Conservation (phyloP, 2,329 filamentous ascomycete species). For the Apiospora saccharicola region DNA sequence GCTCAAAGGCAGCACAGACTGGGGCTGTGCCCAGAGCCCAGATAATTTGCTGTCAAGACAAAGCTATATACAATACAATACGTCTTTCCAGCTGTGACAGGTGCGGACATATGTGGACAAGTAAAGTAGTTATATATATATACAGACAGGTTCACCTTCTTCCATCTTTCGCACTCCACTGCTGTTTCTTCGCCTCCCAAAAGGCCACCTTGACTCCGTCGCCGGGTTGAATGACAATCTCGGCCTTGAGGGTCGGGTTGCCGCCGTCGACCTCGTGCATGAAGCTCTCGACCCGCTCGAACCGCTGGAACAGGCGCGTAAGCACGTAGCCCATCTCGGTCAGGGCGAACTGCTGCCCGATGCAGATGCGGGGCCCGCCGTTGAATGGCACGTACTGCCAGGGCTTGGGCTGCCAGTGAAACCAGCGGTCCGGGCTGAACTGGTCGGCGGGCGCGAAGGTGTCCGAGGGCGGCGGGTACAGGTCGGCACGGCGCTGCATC, state of each 20-base stretch:
- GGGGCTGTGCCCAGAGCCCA: neutral
- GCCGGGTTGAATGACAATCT: slow-evolving; percentile 67
- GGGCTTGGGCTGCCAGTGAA: slow-evolving; percentile 65
- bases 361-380: slow-evolving; percentile 50
- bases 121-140: neutral
- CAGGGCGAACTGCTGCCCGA: slow-evolving; percentile 83
- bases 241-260: slow-evolving; percentile 60
- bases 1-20: neutral
- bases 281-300: slow-evolving; percentile 66
- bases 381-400: slow-evolving; percentile 74
- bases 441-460: slow-evolving; percentile 53
- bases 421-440: slow-evolving; percentile 75
- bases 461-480: slow-evolving; percentile 62
- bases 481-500: slow-evolving; percentile 74
- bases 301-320: slow-evolving; percentile 75
- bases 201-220: slow-evolving; percentile 66
- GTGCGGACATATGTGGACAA: neutral
- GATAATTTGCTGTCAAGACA: neutral
- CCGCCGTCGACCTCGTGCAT: slow-evolving; percentile 64
- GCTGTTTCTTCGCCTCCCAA: slow-evolving; percentile 51
- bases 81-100: neutral
- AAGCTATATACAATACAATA: slow-evolving; percentile 17
- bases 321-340: slow-evolving; percentile 80
- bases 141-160: neutral
- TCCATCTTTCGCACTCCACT: neutral